Base-by-base conservation (phyloP, 2,329 filamentous ascomycete species). In the Fusarium sp. region DNA sequence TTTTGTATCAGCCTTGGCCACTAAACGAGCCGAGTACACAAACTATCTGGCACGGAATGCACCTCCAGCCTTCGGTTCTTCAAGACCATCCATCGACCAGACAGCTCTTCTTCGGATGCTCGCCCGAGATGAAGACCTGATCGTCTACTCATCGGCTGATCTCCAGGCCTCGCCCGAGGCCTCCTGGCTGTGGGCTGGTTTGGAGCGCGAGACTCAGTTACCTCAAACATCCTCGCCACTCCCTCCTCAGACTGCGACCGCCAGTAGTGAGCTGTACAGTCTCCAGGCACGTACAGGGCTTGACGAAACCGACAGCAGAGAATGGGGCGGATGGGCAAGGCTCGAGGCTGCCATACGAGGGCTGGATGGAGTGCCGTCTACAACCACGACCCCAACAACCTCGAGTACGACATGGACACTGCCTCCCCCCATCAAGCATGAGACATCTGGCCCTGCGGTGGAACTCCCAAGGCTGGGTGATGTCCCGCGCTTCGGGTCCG, bases 81-180 rank as follows among this genome's bases (percentile, higher is more conserved):
- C 73, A 2, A 70, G 70, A n/a, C 58, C 70, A n/a, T 66, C 74
- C 1, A 57, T 74, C 6, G 73, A 77, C 26, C 72, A 73, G n/a
- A 44, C 71, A 2, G 69, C 70, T 9, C 58, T 77, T n/a, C 58
- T 76, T 7, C 53, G 73, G 25, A 74, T 74, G 19, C 65, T 78
- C 3, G 70, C 73, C 41, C 81, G 82, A 4, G 93, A 99, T 70
- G 93, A 98, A 73, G 94, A 97, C 73, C 84, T 98, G 67, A 79
- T 98, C 26, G 91, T 89, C 0, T 97, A 97, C 70, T 87, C 91
- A 1, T 94, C 91, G 28, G 91, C 89, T 0, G 95, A 98, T 76
- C 81, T 96, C 70, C 94, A 98, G 76, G 91, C 89, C 1, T 87
- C 85, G n/a, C 82, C 84, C 0, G 89, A 93, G 48, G 86, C 86